Conservation (phyloP, 306 rosid genomes). For the peach (Prunus persica) region Prunus_persica_NCBIv2 NC_034014.1:28315001-28315500, state of each 20-base stretch:
- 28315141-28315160: neutral
- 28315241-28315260: neutral
- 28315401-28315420: neutral
- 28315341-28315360: neutral
- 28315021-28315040: neutral
- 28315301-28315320: neutral
- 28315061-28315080: neutral
- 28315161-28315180: neutral
- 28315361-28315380: neutral
- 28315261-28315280: neutral
- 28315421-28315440: neutral
- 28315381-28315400: neutral
- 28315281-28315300: neutral
- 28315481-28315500: too few species aligned
- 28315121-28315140: neutral
- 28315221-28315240: neutral
- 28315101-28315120: neutral
- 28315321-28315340: neutral
- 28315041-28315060: neutral
- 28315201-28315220: neutral
- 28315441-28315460: neutral
- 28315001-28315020: neutral
- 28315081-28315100: accelerated
- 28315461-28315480: too few species aligned
- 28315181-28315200: neutral